Percentiles rank a stretch among this genome's conserved stretches.
These are phyloP conservation scores for Chaetomium strumarium DNA, from an alignment of 2,329 filamentous ascomycete genomes.

Conservation along the genomic window DNA sequence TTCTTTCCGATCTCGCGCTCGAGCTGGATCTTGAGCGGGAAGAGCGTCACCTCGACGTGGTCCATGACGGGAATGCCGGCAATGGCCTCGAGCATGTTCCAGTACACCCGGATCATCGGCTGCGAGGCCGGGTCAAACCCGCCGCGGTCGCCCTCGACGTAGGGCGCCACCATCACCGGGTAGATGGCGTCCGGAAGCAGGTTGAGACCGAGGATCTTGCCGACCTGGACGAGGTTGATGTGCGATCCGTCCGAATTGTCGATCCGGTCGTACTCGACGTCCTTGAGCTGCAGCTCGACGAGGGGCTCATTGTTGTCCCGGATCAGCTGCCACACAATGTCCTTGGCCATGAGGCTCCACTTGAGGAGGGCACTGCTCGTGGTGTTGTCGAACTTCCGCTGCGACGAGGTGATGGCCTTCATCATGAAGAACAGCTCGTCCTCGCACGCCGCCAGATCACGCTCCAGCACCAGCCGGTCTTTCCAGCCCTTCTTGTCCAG, in stretches of 20 bases:
- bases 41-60: conserved; percentile 89
- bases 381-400: conserved; percentile 72
- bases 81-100: conserved; percentile 97
- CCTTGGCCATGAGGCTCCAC: conserved; percentile 89
- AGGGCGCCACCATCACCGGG: conserved; percentile 91
- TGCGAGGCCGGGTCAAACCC: conserved; percentile 52
- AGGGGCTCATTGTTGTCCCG: conserved; percentile 80
- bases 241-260: conserved; percentile 98
- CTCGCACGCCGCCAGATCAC: conserved; percentile 81
- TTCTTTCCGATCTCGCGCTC: conserved; percentile 89
- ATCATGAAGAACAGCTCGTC: conserved; percentile 99
- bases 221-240: conserved; percentile 83
- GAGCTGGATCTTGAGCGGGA: conserved; percentile 88
- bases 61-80: conserved; percentile 96
- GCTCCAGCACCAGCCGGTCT: conserved; percentile 81
- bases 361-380: conserved; percentile 73
- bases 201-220: conserved; percentile 83
- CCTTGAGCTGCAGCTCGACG: conserved; percentile 85
- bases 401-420: conserved; percentile 97
- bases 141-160: conserved; percentile 61
- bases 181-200: conserved; percentile 86
- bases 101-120: conserved; percentile 90
- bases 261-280: conserved; percentile 88
- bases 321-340: conserved; percentile 96
- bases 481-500: conserved; percentile 88